Base-by-base conservation (phyloP, 2,329 filamentous ascomycete genomes). In the Aaosphaeria pasadenensis region DNA sequence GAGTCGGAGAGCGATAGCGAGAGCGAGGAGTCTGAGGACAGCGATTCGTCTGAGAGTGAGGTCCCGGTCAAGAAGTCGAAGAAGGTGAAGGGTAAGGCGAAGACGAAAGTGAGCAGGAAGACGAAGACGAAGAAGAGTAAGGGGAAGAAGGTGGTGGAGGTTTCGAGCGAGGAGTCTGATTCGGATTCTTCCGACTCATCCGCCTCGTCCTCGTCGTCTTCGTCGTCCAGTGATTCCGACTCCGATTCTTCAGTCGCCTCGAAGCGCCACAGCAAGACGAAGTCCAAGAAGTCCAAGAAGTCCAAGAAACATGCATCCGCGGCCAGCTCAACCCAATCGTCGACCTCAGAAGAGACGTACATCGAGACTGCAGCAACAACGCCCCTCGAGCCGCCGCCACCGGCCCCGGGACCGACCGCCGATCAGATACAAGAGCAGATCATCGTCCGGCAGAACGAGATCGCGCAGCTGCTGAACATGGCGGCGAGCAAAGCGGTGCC, bases 71-170 rank as follows among this genome's bases (percentile, higher is more conserved):
- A 36, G 33, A 36, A 61, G 33, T 9, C 33, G 2, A 9, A 9
- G 9, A 53, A 42, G 54, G 57, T 33, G 52, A 43, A 33, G 46
- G 48, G 48, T 30, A 68, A 58, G 39, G 51, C 48, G 6, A 62
- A 59, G 42, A 45, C 53, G 5, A 66, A 60, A 39, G 50, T 50
- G 11, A 63, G 55, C 50, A 63, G 55, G 45, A 64, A 55, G 31
- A 29, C 41, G 9, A 43, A 43, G 17, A 29, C 11, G 6, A 43
- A 43, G 39, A 9, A 7, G 17, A 28, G 7, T 7, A 24, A 11
- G 17, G 24, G 24, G 39, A 9, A 9, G 33, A 36, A 36, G 33
- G 33, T n/a, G 33, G n/a, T 9, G 33, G 33, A 9, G n/a, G 60
- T 56, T 48, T 60, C 30, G 24, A 57, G 42, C 45, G 62, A 55